Evolutionary conservation across 1,284 basidiomycete species (phyloP), one percentile per base, ranked within the genome.

Genomic region (Trichosporon sp.): DNA sequence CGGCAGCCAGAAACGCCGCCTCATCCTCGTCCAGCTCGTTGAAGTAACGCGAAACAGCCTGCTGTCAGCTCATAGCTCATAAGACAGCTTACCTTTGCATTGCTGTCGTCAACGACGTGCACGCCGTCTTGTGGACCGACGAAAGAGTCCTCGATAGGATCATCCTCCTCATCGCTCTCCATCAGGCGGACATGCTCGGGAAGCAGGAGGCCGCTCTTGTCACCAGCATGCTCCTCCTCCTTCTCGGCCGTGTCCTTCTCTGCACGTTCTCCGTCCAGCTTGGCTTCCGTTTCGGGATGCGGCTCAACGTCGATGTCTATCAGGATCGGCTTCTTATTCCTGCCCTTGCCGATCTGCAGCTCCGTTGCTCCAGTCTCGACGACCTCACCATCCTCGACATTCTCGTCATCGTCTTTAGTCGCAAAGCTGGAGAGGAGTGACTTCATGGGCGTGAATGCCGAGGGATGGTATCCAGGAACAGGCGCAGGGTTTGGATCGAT

Each of bases 1-100:
- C 80, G 2, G 74, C 74, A n/a, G 78, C 79, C 11, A 81, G 67
- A 65, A 82, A 82, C 0, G 73, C 72, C 1, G 76, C 76, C 70
- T 79, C 76, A n/a, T 75, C 77, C 13, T 69, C 70, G 18, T 72
- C 68, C 25, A 51, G 67, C 2, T 72, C 70, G 58, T 77, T 76
- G 67, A 79, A 82, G 70, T 82, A 82, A 6, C 81, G 68, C 21
- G 69, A 65, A 0, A 73, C 75, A 13, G 79, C 80, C 78, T 79
- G 31, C 5, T 60, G 65, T 68, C 12, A 67, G 64, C 27, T 35
- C 31, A 15, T 0, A 2, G 0, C 3, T 8, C 8, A 15, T 2
- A 11, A 2, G 6, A 4, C 12, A 7, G 12, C 77, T 71, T 60
- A 79, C 78, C 66, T 70, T 72, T 4, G 75, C 70, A n/a, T 73